Conservation (phyloP, 768 basidiomycete genomes). For the Agrocybe pediades region DNA sequence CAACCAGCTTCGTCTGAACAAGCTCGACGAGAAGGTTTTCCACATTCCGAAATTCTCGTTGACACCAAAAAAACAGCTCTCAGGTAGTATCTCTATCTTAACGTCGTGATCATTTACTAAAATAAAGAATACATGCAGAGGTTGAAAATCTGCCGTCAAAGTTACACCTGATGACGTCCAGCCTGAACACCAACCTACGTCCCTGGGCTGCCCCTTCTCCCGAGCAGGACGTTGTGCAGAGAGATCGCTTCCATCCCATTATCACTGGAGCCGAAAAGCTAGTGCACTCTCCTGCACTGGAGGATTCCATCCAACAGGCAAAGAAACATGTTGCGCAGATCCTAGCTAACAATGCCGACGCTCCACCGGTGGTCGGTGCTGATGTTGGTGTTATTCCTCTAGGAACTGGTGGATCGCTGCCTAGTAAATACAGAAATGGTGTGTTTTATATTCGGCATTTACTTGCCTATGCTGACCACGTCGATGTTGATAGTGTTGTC, state of each 20-base stretch:
- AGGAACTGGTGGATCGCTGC: constrained; percentile 88
- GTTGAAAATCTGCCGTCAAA: constrained; percentile 51
- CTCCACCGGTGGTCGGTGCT: constrained; percentile 39
- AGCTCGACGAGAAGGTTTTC: constrained; percentile 76
- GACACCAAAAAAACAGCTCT: constrained; percentile 39
- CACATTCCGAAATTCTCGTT: constrained; percentile 59
- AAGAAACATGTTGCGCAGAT: constrained; percentile 30
- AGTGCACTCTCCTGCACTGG: constrained; percentile 33
- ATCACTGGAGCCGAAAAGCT: constrained; percentile 26
- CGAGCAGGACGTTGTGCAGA: constrained; percentile 28
- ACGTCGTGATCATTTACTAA: background rate
- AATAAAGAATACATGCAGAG: constrained; percentile 21
- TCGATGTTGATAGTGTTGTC: constrained; percentile 56
- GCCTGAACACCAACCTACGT: constrained; percentile 44
- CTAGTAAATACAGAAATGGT: constrained; percentile 90
- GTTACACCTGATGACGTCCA: constrained; percentile 41
- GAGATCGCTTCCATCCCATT: constrained; percentile 44
- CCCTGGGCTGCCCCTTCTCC: constrained; percentile 44
- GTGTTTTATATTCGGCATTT: constrained; percentile 17
- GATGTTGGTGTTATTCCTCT: constrained; percentile 74
- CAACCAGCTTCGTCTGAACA: constrained; percentile 70
- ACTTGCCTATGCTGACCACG: background rate
- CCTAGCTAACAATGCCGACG: background rate
- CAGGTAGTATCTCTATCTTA: constrained; percentile 23
- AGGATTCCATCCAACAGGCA: constrained; percentile 41